Base-by-base conservation (phyloP, 1,284 basidiomycete genomes). In the Puccinia hordei region DNA sequence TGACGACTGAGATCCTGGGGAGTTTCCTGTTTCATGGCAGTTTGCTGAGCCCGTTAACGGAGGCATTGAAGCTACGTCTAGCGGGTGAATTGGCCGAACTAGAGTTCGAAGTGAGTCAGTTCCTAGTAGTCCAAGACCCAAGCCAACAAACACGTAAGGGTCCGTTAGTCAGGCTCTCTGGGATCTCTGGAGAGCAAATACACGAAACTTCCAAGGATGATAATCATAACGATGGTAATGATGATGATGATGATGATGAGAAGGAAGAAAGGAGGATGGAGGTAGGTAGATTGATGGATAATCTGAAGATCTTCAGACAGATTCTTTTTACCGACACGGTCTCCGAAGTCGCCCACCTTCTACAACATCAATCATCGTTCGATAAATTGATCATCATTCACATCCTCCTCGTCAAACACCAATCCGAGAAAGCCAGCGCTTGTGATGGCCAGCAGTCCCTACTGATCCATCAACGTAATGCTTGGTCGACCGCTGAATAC, bases 1-100 rank as follows among this genome's bases (percentile, higher is more conserved):
- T 49, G 84, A 53, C 63, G 68, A 69, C 24, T 49, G 44, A 51
- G 49, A 30, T 65, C 66, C 33, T 68, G 61, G 81, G 72, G 53
- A 13, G 27, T 51, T 98, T 98, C 86, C 89, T 98, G 12, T 86
- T 97, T 71, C 93, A 98, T 84, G 91, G 92, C 15, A 94, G 93
- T 22, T 93, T 98, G 76, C 91, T 92, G 15, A 90, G 90, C 82
- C 94, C 94, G 0, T 88, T 97, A 4, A 91, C 92, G 17, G 95
- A 98, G 87, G 90, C 89, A 81, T 93, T 94, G 1, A 95, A 95
- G 84, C 88, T 98, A 49, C 93, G 95, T 86, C 88, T 98, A 81
- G 93, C 94, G 76, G 92, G 91, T 74, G 95, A 98, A 85, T 95
- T 97, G 93, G 92, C 95, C 0, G 93, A 95, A 85, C 85, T n/a